A percentile compares a stretch with the other conserved stretches of the same genome.
Conservation (phyloP, 805 yeast species). For the Wickerhamomyces ciferrii region DNA sequence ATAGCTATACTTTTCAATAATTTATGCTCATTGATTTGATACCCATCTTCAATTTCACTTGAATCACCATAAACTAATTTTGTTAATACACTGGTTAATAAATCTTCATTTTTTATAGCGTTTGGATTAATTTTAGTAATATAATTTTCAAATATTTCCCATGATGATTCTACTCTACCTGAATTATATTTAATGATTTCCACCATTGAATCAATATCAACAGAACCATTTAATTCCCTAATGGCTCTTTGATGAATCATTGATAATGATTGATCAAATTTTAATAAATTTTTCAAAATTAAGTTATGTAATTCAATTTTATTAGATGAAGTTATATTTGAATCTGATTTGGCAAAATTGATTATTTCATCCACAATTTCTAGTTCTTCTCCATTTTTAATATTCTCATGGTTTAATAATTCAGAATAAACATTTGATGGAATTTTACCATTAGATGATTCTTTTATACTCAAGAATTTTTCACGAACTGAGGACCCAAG, state of each 20-base stretch:
- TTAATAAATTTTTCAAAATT: conserved; percentile 22
- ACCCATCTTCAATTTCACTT: conserved; percentile 28
- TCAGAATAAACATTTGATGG: neutral
- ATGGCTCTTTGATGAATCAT: conserved; percentile 20
- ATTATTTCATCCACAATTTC: neutral
- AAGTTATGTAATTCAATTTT: conserved; percentile 17
- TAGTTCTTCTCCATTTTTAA: neutral
- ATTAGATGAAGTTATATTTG: neutral
- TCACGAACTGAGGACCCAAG: neutral
- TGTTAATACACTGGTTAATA: neutral
- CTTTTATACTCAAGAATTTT: neutral
- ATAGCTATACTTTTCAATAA: conserved; percentile 21
- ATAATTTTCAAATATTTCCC: conserved; percentile 31
- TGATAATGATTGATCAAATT: conserved; percentile 22
- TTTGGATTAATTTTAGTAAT: neutral
- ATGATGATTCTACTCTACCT: conserved; percentile 39
- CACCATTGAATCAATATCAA: conserved; percentile 16
- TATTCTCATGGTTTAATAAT: neutral
- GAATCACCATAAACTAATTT: conserved; percentile 35
- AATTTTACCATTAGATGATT: neutral
- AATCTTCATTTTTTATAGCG: neutral
- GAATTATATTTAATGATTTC: conserved; percentile 36
- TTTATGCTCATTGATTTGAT: conserved; percentile 14
- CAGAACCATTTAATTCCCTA: conserved; percentile 10
- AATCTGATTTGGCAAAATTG: neutral